Evolutionary conservation across 495 filamentous ascomycete genomes (phyloP), one percentile per base, ranked within the genome.

Genomic region (Rhypophila decipiens): DNA sequence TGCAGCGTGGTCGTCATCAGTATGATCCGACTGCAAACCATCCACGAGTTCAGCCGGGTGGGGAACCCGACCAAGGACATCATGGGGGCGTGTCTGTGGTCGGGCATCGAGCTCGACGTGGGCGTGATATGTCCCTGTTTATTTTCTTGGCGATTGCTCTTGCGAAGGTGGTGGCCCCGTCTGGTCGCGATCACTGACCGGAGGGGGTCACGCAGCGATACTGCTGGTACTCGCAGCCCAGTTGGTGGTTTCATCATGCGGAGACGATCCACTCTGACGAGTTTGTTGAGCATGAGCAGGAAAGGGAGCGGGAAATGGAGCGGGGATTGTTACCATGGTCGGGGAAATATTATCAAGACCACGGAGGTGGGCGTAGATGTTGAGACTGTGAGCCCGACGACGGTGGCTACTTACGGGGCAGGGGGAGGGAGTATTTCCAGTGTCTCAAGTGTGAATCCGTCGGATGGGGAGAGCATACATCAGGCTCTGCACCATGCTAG

Each of bases 101-200:
- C 59, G 19, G 54, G 43, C 31, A 56, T 64, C 50, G 61, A 64
- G 24, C 46, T 64, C 24, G 47, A 60, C 42, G 49, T 64, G n/a
- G 61, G 61, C 36, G 57, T 64, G 38, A 59, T 62, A 40, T 62
- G 59, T 44, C 53, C 61, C 18, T 64, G 61, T 29, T 47, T 64
- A 5, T 59, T 59, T 13, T 56, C 47, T 42, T 53, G 62, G 45
- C 59, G 58, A 7, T 46, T 62, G 5, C 46, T 64, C 1, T 46
- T 64, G 2, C 50, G 52, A 11, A 49, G 52, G 11, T 12, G 60
- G 18, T 34, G 62, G 2, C 58, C 56, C 31, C 40, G 39, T 22
- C n/a, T n/a, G n/a, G n/a, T n/a, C n/a, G n/a, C n/a, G n/a, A n/a
- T n/a, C n/a, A n/a, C n/a, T n/a, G n/a, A n/a, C n/a, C n/a, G n/a